A percentile compares a stretch with the other conserved stretches of the same genome.
These are phyloP conservation scores for Sclerospora graminicola DNA, from an alignment of 352 stramenopile species.

Conservation along the genomic window DNA sequence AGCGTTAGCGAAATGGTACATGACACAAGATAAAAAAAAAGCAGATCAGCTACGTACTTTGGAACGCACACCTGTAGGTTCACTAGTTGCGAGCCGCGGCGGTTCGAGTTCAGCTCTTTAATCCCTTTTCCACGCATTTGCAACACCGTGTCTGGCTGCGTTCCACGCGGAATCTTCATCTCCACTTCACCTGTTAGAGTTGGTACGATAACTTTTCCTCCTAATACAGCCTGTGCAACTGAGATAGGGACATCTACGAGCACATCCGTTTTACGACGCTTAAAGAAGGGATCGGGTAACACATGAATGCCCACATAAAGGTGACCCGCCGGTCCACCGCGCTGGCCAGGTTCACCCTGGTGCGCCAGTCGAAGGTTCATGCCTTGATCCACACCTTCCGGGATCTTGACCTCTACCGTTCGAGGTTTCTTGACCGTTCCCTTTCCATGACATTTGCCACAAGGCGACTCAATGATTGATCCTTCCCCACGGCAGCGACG, in stretches of 20 bases:
- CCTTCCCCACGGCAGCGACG: slow-evolving; percentile 73
- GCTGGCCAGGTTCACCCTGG: slow-evolving; percentile 83
- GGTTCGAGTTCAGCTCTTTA: slow-evolving; percentile 87
- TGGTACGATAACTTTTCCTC: slow-evolving; percentile 91
- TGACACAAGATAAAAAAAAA: too few species aligned
- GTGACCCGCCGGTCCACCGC: slow-evolving; percentile 86
- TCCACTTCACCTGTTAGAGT: slow-evolving; percentile 96
- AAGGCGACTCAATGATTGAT: slow-evolving; percentile 79
- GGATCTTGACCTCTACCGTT: slow-evolving; percentile 91
- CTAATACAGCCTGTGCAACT: slow-evolving; percentile 89
- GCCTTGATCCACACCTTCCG: slow-evolving; percentile 91
- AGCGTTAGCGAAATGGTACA: neutral
- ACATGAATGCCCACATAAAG: slow-evolving; percentile 93
- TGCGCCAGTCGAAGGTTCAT: slow-evolving; percentile 92
- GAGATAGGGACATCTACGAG: slow-evolving; percentile 91
- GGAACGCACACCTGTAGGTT: slow-evolving; percentile 94
- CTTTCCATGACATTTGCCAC: slow-evolving; percentile 64
- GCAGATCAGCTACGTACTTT: slow-evolving; percentile 46
- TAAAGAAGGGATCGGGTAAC: slow-evolving; percentile 91
- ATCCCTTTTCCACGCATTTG: slow-evolving; percentile 96
- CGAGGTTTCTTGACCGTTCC: slow-evolving; percentile 85
- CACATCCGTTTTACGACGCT: slow-evolving; percentile 91
- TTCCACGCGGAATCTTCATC: slow-evolving; percentile 93
- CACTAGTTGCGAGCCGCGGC: slow-evolving; percentile 93
- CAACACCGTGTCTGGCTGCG: slow-evolving; percentile 92